phyloP scores from a whole-genome alignment of 768 basidiomycete species.

The Trametes cingulata region DNA sequence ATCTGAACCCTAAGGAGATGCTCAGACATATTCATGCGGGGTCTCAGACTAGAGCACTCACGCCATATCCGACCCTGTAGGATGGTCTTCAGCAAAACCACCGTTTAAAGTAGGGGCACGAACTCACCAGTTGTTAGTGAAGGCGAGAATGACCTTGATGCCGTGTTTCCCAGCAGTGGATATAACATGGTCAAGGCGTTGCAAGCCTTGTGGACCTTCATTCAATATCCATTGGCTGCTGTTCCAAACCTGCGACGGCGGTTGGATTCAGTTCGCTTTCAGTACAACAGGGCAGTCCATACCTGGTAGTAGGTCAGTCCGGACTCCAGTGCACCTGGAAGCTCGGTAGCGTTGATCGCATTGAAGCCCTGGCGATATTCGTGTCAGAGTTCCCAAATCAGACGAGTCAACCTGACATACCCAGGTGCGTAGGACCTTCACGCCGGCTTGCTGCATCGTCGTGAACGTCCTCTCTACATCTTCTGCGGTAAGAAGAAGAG shows the following conservation, averaged over 20 bases:
- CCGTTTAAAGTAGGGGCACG: background rate
- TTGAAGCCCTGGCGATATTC: conserved; percentile 40
- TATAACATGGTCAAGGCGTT: conserved; percentile 54
- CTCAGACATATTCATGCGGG: background rate
- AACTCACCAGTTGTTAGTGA: conserved; percentile 54
- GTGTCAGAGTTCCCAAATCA: background rate
- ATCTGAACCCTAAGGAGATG: conserved; percentile 34
- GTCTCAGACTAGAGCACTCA: conserved; percentile 26
- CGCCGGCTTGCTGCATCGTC: conserved; percentile 48
- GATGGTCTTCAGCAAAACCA: background rate
- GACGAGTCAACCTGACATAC: conserved; percentile 27
- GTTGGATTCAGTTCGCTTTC: background rate
- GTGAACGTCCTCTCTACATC: conserved; percentile 53
- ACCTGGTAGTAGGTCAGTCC: conserved; percentile 54
- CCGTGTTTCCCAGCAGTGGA: conserved; percentile 49
- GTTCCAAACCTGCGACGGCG: conserved; percentile 47
- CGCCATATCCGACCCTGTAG: conserved; percentile 57
- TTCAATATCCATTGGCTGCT: conserved; percentile 49
- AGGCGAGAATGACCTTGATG: conserved; percentile 52
- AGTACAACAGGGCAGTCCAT: background rate
- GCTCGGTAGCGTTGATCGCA: conserved; percentile 41
- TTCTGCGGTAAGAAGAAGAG: conserved; percentile 44
- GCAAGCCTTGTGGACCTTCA: conserved; percentile 53
- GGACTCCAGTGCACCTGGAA: conserved; percentile 43
- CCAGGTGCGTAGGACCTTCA: conserved; percentile 59